Evolutionary conservation across 345 rosid genomes (phyloP), one percentile per base, ranked within the genome.

Genomic region (Syzygium aqueum): DNA sequence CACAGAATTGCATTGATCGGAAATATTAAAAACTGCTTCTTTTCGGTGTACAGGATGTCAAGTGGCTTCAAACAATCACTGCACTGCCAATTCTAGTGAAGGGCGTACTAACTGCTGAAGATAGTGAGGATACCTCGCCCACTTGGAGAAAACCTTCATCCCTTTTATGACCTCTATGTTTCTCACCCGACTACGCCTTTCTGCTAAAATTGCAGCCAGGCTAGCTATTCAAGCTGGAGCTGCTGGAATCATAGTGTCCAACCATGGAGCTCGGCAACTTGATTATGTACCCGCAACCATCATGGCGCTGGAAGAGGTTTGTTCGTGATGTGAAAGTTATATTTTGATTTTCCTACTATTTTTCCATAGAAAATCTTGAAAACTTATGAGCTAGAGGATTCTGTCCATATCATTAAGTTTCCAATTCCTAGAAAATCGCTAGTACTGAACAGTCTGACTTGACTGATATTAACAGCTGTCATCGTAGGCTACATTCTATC

Each of bases 211-310:
- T 89, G 90, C 95, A 97, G 99, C 99, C 83, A 93, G 91, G 90
- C 65, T 96, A 57, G 94, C 97, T 12, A 51, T 95, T 86, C 94
- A 96, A 77, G 87, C 84, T 54, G 99, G 98, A 89, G 98, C 94
- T 87, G 96, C 99, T 59, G 98, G 99, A 82, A 97, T 97, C 53
- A 94, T 96, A 37, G 99, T 97, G 43, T 97, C 99, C 86, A 97
- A 97, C 84, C 99, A 97, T 5, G 98, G 99, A 87, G 99, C 98
- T 53, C 98, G 99, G 84, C 99, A 97, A 87, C 98, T 97, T 27
- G 99, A 97, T 91, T 95, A 94, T 89, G 95, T 93, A 33, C 99
- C 99, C 40, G 95, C 98, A 53, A 87, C 99, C 85, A 95, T 96
- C 87, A 86, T 89, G 92, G 98, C 96, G n/a, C 89, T 97, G 88